Evolutionary conservation across 2,329 filamentous ascomycete genomes (phyloP), one percentile per base, ranked within the genome.

Genomic region (Monilinia fructigena): DNA sequence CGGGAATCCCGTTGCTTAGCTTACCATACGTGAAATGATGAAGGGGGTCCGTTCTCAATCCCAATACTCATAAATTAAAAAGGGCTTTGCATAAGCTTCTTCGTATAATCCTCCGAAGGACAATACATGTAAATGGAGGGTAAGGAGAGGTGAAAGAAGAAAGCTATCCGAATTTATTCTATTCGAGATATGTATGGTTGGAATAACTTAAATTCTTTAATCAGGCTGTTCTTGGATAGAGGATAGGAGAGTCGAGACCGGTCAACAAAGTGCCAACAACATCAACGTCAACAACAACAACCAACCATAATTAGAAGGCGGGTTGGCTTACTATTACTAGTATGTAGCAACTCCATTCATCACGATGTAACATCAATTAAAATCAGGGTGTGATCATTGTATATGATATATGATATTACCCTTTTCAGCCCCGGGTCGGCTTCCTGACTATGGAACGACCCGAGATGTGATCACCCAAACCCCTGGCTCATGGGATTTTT

Each of bases 401-500:
- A 55, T 35, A 35, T 35, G 31, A 35, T 35, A 35, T 66, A 52
- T 42, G 6, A 35, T 20, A 40, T 52, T 66, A 23, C 61, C 40
- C 52, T 55, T 38, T 65, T n/a, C 28, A 59, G 42, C 42, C 42
- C 10, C 53, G 54, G 62, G 28, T 65, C 54, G 62, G 62, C 62
- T 65, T 59, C 31, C 42, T 59, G 16, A 10, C n/a, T 65, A 67
- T 69, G 70, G 68, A 65, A 70, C 72, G 69, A 70, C 68, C 71
- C 70, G 71, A 71, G 68, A 68, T 63, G 63, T 63, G 70, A 72
- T 72, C 70, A 68, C 66, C 70, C 70, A 58, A 64, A 71, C 54
- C 67, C 72, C 71, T 70, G 69, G 70, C 69, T 69, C 53, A 67
- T 63, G 71, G 70, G 65, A 66, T 56, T 64, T 50, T 31, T 8